Base-by-base conservation (phyloP, 352 stramenopile genomes). In the Phytophthora cactorum region DNA sequence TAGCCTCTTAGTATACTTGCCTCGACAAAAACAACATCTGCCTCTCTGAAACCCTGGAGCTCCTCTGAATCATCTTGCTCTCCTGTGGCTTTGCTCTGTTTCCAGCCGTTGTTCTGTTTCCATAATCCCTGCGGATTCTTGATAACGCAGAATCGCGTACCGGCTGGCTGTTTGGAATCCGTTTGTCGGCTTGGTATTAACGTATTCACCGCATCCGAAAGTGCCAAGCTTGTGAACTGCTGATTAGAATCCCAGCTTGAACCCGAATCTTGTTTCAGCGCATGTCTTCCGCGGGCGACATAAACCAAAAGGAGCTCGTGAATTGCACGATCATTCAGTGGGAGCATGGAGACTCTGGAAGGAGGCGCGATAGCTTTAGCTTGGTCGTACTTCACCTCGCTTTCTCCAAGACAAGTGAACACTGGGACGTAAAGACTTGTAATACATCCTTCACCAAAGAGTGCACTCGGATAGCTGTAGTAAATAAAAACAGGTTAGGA, bases 301-400 rank as follows among this genome's bases (percentile, higher is more conserved):
- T 80, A 80, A 3, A 74, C 28, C 29, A 84, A 57, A 34, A 84
- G 52, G 10, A 84, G 70, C 32, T 84, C 74, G 14, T 84, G 76
- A 17, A 82, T 59, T 27, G 51, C 49, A 32, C 46, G 29, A 12
- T 69, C 38, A 38, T 63, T 55, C n/a, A 84, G 63, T 46, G 67
- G 22, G 2, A 52, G 9, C 74, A 82, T 79, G 10, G 28, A 52
- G 47, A 68, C 31, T 27, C 62, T 14, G 3, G 31, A 36, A 44
- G 39, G 22, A 50, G 29, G 47, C 15, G 15, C 9, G 7, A 22
- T 14, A n/a, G 22, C 7, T n/a, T 53, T 14, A n/a, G 22, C 7
- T n/a, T 53, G 31, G 11, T 67, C n/a, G 8, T 43, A 12, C 2
- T 34, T 9, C 45, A 38, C 25, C 22, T 55, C 27, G n/a, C 34